Percentiles rank a stretch among this genome's conserved stretches.
Evolutionary conservation across 495 filamentous ascomycete species (phyloP).

Genomic region (Penicillium robsamsonii): DNA sequence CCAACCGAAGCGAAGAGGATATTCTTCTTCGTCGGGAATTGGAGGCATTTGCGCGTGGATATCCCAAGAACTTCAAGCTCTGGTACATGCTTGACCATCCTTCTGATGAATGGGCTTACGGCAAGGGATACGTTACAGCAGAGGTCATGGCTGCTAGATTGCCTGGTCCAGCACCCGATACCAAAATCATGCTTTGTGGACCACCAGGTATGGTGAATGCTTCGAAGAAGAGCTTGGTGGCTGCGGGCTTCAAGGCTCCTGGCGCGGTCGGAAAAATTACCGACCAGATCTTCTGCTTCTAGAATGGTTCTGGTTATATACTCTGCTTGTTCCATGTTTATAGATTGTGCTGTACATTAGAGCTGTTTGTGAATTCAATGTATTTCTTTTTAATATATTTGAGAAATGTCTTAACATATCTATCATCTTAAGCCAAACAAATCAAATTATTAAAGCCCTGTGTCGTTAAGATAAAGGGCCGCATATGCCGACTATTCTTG

Average conservation of each 20-base stretch:
- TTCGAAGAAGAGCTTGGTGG: conserved; percentile 29
- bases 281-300: conserved; percentile 35
- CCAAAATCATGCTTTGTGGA: conserved; percentile 35
- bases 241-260: conserved; percentile 27
- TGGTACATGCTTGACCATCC: conserved; percentile 41
- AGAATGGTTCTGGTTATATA: conserved; percentile 1
- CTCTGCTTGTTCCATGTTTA: background rate
- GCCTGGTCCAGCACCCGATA: conserved; percentile 17
- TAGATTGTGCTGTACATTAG: background rate
- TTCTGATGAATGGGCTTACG: conserved; percentile 17
- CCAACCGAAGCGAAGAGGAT: conserved; percentile 34
- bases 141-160: conserved; percentile 21
- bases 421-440: background rate
- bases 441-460: too few species aligned
- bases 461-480: too few species aligned
- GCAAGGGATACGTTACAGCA: conserved; percentile 21
- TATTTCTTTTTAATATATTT: background rate
- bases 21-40: conserved; percentile 40
- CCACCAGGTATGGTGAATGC: conserved; percentile 36
- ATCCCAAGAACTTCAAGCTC: conserved; percentile 38
- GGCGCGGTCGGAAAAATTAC: conserved; percentile 30
- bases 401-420: background rate
- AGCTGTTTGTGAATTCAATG: background rate
- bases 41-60: conserved; percentile 39
- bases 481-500: too few species aligned